These are phyloP conservation scores for Mycogone perniciosa DNA, from an alignment of 2,329 filamentous ascomycete genomes.

Conservation along the genomic window DNA sequence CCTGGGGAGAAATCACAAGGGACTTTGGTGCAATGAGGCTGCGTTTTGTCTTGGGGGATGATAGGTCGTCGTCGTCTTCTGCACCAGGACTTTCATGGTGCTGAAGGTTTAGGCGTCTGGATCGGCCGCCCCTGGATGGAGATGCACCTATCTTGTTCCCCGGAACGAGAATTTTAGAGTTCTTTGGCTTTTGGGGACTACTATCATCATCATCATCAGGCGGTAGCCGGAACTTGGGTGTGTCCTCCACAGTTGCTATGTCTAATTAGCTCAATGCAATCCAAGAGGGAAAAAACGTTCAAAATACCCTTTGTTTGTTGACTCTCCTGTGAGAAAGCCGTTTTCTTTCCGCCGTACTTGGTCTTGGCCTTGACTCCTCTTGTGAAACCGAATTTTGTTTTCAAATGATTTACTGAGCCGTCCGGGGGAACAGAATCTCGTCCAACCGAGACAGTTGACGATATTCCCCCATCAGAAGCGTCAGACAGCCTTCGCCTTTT, in stretches of 20 bases:
- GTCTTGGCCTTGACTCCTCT: conserved; percentile 14
- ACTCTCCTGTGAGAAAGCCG: conserved; percentile 17
- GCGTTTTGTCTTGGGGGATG: background rate
- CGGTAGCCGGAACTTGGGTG: background rate
- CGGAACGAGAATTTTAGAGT: conserved; percentile 3
- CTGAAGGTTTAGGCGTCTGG: background rate
- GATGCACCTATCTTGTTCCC: background rate
- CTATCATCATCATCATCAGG: background rate
- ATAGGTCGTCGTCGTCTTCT: background rate
- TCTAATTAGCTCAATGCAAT: background rate
- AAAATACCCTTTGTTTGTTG: conserved; percentile 4
- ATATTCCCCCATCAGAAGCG: conserved; percentile 11
- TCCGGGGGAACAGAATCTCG: conserved; percentile 2
- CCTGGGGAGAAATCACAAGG: background rate
- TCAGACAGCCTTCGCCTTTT: conserved; percentile 11
- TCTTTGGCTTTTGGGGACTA: conserved; percentile 9
- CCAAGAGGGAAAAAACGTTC: background rate
- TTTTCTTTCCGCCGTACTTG: conserved; percentile 21
- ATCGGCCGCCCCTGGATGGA: background rate
- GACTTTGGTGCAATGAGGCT: background rate
- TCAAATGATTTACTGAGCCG: conserved; percentile 19
- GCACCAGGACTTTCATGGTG: background rate
- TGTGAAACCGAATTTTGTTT: conserved; percentile 20
- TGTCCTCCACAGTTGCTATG: background rate
- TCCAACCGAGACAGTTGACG: background rate